Evolutionary conservation across 352 stramenopile genomes (phyloP).

Genomic region (Phytopythium vexans): DNA sequence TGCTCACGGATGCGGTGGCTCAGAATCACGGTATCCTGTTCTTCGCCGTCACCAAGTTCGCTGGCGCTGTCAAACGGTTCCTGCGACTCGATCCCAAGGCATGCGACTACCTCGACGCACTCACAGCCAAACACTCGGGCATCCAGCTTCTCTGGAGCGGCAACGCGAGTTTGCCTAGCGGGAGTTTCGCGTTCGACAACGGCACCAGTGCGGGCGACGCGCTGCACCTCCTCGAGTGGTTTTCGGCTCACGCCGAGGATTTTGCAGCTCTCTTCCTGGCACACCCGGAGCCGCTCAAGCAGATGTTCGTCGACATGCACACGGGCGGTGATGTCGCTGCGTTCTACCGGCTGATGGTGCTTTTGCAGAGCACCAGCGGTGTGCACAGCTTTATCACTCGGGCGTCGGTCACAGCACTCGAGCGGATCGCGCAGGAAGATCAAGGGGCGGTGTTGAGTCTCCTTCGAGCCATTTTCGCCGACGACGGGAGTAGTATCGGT

Average conservation of each 20-base stretch:
- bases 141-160: slow-evolving; percentile 63
- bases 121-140: slow-evolving; percentile 46
- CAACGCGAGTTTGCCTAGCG: background rate
- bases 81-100: slow-evolving; percentile 54
- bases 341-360: slow-evolving; percentile 66
- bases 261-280: slow-evolving; percentile 50
- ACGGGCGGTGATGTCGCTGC: slow-evolving; percentile 34
- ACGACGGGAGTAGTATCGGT: background rate
- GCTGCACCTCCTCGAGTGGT: slow-evolving; percentile 53
- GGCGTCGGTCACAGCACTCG: slow-evolving; percentile 43
- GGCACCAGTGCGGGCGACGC: background rate
- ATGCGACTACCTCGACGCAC: slow-evolving; percentile 47
- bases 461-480: slow-evolving; percentile 51
- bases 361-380: slow-evolving; percentile 50
- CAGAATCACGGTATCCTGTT: slow-evolving; percentile 68
- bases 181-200: slow-evolving; percentile 1
- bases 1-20: slow-evolving; percentile 53
- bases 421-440: slow-evolving; percentile 60
- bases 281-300: slow-evolving; percentile 50
- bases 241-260: slow-evolving; percentile 47
- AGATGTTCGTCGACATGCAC: slow-evolving; percentile 68
- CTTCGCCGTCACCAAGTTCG: slow-evolving; percentile 70
- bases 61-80: slow-evolving; percentile 61
- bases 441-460: slow-evolving; percentile 40
- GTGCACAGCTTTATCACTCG: slow-evolving; percentile 61